These are phyloP conservation scores for Kodamaea sagamina DNA, from an alignment of 805 yeast genomes.

Conservation along the genomic window DNA sequence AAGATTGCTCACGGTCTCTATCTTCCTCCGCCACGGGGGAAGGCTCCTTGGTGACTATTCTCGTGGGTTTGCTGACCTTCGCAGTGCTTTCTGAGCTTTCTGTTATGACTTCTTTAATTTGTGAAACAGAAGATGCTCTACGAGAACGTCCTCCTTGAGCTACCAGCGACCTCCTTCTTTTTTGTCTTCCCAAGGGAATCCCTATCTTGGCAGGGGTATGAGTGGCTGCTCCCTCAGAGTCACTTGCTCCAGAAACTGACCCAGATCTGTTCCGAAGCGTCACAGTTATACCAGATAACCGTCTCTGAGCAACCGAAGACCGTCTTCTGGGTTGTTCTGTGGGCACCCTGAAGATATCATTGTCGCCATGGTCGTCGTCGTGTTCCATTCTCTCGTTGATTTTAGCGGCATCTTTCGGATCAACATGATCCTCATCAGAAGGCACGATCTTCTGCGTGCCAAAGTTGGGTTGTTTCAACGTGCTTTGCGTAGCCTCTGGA, in stretches of 20 bases:
- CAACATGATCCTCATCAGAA: constrained; percentile 24
- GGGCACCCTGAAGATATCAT: constrained; percentile 36
- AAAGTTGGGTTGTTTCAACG: constrained; percentile 2
- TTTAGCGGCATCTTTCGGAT: constrained; percentile 26
- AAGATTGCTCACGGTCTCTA: constrained; percentile 1
- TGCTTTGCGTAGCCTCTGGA: constrained; percentile 16
- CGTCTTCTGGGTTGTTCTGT: constrained; percentile 24
- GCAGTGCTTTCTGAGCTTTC: constrained; percentile 3
- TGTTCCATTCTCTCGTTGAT: neutral
- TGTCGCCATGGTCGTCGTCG: constrained; percentile 20
- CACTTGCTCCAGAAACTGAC: constrained; percentile 29
- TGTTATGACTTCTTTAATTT: neutral
- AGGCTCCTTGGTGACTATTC: constrained; percentile 15
- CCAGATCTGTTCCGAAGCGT: constrained; percentile 28
- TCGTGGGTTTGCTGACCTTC: neutral
- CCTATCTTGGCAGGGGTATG: constrained; percentile 38
- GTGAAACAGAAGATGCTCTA: constrained; percentile 8
- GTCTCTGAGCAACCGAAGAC: constrained; percentile 34
- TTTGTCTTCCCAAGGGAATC: constrained; percentile 37
- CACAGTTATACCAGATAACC: constrained; percentile 38
- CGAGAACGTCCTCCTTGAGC: constrained; percentile 7
- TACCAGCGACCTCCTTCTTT: constrained; percentile 31
- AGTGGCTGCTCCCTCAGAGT: constrained; percentile 11
- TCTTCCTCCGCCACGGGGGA: constrained; percentile 16
- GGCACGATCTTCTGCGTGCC: neutral